Conservation (phyloP, 2,329 filamentous ascomycete genomes). For the Fusarium sambucinum region DNA sequence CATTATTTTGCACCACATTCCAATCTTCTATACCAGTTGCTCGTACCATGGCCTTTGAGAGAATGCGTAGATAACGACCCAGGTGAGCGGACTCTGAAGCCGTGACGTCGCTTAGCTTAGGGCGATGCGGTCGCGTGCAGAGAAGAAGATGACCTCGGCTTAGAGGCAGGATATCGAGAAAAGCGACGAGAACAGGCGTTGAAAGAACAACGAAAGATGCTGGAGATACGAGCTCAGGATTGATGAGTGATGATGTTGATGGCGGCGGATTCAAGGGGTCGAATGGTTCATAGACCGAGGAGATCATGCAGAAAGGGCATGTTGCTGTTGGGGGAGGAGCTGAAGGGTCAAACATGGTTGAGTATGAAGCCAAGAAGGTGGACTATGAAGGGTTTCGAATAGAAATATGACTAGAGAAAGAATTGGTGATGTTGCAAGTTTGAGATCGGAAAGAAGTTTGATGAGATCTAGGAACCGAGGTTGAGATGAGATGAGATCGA, state of each 20-base stretch:
- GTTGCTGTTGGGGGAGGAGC: slow-evolving; percentile 50
- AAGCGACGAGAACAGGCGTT: slow-evolving; percentile 82
- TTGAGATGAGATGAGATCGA: slow-evolving; percentile 17
- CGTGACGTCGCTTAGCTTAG: slow-evolving; percentile 80
- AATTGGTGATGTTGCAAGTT: slow-evolving; percentile 17
- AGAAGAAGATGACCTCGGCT: slow-evolving; percentile 86
- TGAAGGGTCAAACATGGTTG: slow-evolving; percentile 54
- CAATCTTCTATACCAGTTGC: slow-evolving; percentile 83
- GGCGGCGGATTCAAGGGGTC: slow-evolving; percentile 59
- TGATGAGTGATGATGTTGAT: slow-evolving; percentile 49
- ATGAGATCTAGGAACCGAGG: slow-evolving; percentile 29
- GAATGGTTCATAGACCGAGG: slow-evolving; percentile 62
- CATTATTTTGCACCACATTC: slow-evolving; percentile 98
- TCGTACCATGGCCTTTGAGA: slow-evolving; percentile 77
- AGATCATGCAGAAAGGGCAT: slow-evolving; percentile 75
- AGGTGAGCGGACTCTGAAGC: slow-evolving; percentile 74
- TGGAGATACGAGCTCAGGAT: slow-evolving; percentile 55
- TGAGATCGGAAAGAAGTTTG: slow-evolving; percentile 25
- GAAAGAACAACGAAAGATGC: slow-evolving; percentile 78
- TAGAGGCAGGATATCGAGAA: slow-evolving; percentile 93
- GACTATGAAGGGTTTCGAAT: background rate
- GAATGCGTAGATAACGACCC: slow-evolving; percentile 74
- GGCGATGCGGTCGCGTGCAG: slow-evolving; percentile 79
- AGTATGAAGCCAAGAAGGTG: background rate
- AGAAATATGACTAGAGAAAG: background rate